Evolutionary conservation across 345 rosid species (phyloP), one percentile per base, ranked within the genome.

Genomic region (Brassica incana): DNA sequence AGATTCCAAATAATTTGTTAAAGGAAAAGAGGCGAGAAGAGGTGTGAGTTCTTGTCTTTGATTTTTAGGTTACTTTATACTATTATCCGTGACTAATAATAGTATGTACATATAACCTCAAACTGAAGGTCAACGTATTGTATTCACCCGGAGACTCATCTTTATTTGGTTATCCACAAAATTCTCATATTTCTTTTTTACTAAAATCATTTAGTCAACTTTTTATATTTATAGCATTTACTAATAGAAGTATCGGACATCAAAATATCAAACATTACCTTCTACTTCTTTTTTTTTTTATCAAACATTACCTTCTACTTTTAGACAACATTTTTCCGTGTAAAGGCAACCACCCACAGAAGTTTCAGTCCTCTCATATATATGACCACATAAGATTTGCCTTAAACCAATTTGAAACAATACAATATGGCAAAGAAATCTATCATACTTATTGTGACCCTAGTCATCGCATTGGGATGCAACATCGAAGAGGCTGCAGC

Each of bases 21-120:
- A 80, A 80, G 76, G 83, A 74, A 54, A 80, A 74, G 62, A 69
- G 23, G 50, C 16, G 75, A 74, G 75, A 69, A 14, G 75, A 68
- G 78, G 63, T 63, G 33, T 69, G 71, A 52, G 67, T 74, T 75
- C 52, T 69, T 69, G 35, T 63, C 36, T 18, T 75, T 15, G 58
- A 52, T 29, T 25, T 62, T 25, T 8, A 3, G 16, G 75, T 32
- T 60, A 16, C 38, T 43, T 69, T 75, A 75, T 75, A 80, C 9
- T 5, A 52, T 61, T 67, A 66, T 54, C 50, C 65, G 11, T 20
- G 18, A 40, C 76, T 70, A 75, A 63, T 56, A 18, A 79, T 74
- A 80, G 79, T 36, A 25, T 36, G n/a, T 32, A 45, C 10, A 59
- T 29, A 14, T 16, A 20, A 23, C 56, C 14, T 56, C 15, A 40